Conservation (phyloP, 176 grass and related monocot genomes). For the Oryza coarctata region DNA sequence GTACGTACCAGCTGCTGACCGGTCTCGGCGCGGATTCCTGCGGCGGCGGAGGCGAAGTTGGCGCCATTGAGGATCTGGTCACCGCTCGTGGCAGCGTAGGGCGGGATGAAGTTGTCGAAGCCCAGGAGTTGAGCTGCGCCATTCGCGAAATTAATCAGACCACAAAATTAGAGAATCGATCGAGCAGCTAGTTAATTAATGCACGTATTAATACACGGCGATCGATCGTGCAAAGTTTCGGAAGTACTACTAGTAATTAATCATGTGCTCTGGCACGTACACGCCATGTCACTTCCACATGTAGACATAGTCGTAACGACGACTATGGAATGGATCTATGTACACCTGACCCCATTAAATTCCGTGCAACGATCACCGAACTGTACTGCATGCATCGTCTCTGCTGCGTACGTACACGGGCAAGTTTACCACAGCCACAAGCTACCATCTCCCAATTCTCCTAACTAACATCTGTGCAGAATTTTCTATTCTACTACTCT, state of each 20-base stretch:
- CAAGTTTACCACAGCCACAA: constrained; percentile 16
- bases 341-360: constrained; percentile 19
- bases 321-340: not conserved
- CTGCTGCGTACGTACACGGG: not conserved
- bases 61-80: constrained; percentile 72
- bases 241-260: not conserved
- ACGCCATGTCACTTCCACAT: not conserved
- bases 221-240: not conserved
- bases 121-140: constrained; percentile 73
- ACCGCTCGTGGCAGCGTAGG: constrained; percentile 55
- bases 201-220: not conserved
- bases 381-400: not conserved
- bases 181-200: not conserved
- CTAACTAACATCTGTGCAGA: not conserved
- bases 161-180: not conserved
- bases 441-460: not conserved
- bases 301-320: not conserved
- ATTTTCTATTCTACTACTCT: not conserved
- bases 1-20: constrained; percentile 74
- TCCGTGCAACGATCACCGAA: constrained; percentile 25
- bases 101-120: constrained; percentile 77
- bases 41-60: constrained; percentile 96
- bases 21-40: constrained; percentile 94
- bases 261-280: not conserved
- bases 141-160: not conserved